Percentiles rank a stretch among this genome's conserved stretches.
Conservation (phyloP, 2,329 filamentous ascomycete species). For the Aspergillus nomiae region DNA sequence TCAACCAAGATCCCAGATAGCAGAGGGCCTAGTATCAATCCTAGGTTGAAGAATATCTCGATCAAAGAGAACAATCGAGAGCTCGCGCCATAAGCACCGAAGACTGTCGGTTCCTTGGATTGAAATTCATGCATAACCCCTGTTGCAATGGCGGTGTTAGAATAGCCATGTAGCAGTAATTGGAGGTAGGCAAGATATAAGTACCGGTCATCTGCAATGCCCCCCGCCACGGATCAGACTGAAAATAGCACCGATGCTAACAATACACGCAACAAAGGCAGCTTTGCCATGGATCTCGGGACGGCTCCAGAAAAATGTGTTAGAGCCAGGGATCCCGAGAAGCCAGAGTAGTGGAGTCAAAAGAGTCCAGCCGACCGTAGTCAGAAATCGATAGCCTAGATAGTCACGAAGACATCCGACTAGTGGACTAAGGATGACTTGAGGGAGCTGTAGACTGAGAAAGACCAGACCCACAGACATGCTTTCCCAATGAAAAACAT, state of each 20-base stretch:
- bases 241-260: too few relatives aligned
- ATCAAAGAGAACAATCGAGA: conserved; percentile 19
- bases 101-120: conserved; percentile 9
- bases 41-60: conserved; percentile 16
- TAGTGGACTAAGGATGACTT: conserved; percentile 17
- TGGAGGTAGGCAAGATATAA: too few relatives aligned
- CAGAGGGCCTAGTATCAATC: conserved; percentile 17
- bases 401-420: conserved; percentile 21
- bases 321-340: neutral
- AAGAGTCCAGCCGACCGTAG: conserved; percentile 4
- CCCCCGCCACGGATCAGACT: too few relatives aligned
- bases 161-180: too few relatives aligned
- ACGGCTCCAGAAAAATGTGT: too few relatives aligned
- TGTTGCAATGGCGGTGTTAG: neutral
- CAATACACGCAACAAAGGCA: too few relatives aligned
- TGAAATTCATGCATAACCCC: conserved; percentile 16
- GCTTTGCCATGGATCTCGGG: too few relatives aligned
- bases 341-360: conserved; percentile 12
- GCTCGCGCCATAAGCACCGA: conserved; percentile 18
- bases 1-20: conserved; percentile 16
- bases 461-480: conserved; percentile 21
- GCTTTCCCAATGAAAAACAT: conserved; percentile 26
- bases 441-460: conserved; percentile 18
- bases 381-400: conserved; percentile 17
- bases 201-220: too few relatives aligned